phyloP scores from a whole-genome alignment of 2,329 filamentous ascomycete species.

The Aspergillaceae sp. region DNA sequence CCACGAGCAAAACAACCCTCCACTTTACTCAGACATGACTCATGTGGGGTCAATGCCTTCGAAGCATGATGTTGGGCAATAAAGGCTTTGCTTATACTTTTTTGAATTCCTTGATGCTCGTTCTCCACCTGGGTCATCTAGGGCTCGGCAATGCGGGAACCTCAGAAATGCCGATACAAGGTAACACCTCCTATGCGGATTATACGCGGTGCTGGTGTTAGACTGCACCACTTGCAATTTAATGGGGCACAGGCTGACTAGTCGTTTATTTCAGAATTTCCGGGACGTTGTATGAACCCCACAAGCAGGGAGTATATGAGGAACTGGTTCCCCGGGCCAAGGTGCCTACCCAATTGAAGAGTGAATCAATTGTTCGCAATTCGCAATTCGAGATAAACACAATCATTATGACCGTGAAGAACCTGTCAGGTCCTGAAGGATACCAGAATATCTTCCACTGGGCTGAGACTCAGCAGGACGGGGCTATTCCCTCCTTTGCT shows the following conservation, averaged over 20 bases:
- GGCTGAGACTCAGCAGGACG: slow-evolving; percentile 54
- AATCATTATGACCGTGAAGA: slow-evolving; percentile 18
- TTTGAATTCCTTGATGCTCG: background rate
- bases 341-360: background rate
- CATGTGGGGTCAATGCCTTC: slow-evolving; percentile 19
- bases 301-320: background rate
- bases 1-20: slow-evolving; percentile 3
- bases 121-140: slow-evolving; percentile 4
- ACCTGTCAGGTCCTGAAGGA: slow-evolving; percentile 26
- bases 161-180: slow-evolving; percentile 13
- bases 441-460: slow-evolving; percentile 49
- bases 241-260: background rate
- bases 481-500: slow-evolving; percentile 46
- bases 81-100: background rate
- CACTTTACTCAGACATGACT: slow-evolving; percentile 24
- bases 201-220: background rate
- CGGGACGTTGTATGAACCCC: background rate
- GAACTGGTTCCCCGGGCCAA: background rate
- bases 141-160: slow-evolving; percentile 16
- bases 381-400: background rate
- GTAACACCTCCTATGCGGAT: too few relatives aligned
- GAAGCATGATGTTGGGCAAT: background rate
- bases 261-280: too few relatives aligned
- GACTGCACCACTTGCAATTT: background rate
- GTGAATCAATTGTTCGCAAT: background rate